Percentiles rank a stretch among this genome's conserved stretches.
Evolutionary conservation across 2,329 filamentous ascomycete species (phyloP).

Genomic region (Fusarium sp.): DNA sequence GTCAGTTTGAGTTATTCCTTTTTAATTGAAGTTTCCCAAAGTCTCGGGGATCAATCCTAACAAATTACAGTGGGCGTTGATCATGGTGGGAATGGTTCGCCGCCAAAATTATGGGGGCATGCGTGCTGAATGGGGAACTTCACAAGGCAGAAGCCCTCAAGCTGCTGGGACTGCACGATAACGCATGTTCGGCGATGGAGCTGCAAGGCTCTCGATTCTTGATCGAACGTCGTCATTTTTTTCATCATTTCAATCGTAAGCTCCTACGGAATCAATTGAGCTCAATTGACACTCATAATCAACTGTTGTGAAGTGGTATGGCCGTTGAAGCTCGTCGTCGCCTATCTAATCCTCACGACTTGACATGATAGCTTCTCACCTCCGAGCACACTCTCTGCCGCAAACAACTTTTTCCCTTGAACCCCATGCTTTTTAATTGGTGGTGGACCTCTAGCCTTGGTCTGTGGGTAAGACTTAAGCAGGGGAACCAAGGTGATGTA

Average conservation of each 20-base stretch:
- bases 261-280: conserved; percentile 37
- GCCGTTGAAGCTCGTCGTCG: conserved; percentile 6
- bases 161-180: conserved; percentile 49
- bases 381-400: conserved; percentile 39
- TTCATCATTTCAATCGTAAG: conserved; percentile 25
- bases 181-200: conserved; percentile 43
- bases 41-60: conserved; percentile 16
- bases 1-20: conserved; percentile 13
- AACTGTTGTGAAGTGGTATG: not conserved
- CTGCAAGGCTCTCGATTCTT: conserved; percentile 42
- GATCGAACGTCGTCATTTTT: conserved; percentile 39
- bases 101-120: conserved; percentile 21
- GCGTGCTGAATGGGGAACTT: conserved; percentile 28
- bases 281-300: conserved; percentile 37
- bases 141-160: conserved; percentile 48
- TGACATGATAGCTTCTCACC: conserved; percentile 33
- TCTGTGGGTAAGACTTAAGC: conserved; percentile 36
- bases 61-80: conserved; percentile 18
- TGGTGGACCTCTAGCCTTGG: conserved; percentile 35
- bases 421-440: conserved; percentile 45
- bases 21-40: conserved; percentile 23
- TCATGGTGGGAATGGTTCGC: conserved; percentile 13
- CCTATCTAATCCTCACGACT: conserved; percentile 49
- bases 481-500: conserved; percentile 45
- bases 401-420: conserved; percentile 34